phyloP scores from a whole-genome alignment of 1,139 yeast genomes.

The Kluyveromyces sp. region DNA sequence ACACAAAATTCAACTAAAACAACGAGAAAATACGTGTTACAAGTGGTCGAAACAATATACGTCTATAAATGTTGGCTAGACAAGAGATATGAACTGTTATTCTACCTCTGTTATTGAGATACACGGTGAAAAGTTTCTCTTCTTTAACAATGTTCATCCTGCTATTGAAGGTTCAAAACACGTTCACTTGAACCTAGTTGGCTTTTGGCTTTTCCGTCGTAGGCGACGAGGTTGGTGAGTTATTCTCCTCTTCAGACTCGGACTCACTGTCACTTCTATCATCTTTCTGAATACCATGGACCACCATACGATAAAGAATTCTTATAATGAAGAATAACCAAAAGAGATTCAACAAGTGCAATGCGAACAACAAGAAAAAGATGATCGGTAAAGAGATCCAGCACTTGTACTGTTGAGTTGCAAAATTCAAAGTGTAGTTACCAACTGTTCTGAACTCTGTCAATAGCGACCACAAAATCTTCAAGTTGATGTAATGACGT shows the following conservation, averaged over 20 bases:
- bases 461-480: slow-evolving; percentile 76
- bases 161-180: neutral
- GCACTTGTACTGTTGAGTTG: slow-evolving; percentile 92
- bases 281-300: slow-evolving; percentile 55
- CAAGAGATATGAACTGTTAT: no score
- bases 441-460: slow-evolving; percentile 87
- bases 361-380: slow-evolving; percentile 64
- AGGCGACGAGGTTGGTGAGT: neutral
- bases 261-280: slow-evolving; percentile 86
- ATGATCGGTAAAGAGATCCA: slow-evolving; percentile 91
- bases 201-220: slow-evolving; percentile 1
- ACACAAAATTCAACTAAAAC: neutral
- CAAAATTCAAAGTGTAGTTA: slow-evolving; percentile 73
- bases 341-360: slow-evolving; percentile 78
- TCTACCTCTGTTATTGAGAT: neutral
- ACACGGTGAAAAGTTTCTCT: no score
- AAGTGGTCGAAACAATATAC: no score
- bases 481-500: slow-evolving; percentile 78
- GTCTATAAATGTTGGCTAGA: no score
- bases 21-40: no score
- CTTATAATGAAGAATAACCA: slow-evolving; percentile 83
- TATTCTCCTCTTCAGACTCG: slow-evolving; percentile 31
- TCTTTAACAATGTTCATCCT: no score
- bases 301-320: slow-evolving; percentile 58
- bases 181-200: neutral